A percentile compares a stretch with the other conserved stretches of the same genome.
Evolutionary conservation across 2,329 filamentous ascomycete genomes (phyloP).

Genomic region (Beauveria pseudobassiana): DNA sequence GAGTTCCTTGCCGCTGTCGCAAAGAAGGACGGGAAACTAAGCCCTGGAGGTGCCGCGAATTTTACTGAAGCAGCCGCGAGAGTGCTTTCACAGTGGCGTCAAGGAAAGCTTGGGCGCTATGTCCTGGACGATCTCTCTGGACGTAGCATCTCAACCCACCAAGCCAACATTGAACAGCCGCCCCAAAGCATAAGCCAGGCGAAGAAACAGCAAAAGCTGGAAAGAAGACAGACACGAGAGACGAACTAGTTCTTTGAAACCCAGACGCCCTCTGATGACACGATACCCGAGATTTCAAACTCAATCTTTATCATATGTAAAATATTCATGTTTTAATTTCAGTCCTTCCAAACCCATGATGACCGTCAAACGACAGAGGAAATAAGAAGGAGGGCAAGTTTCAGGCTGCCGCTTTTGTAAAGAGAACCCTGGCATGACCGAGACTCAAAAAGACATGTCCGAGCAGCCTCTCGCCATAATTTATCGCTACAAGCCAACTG

Average conservation of each 20-base stretch:
- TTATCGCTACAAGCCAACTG: background rate
- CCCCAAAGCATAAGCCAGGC: conserved; percentile 60
- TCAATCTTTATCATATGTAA: background rate
- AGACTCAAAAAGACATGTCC: background rate
- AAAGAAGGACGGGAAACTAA: conserved; percentile 65
- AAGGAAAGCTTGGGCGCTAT: conserved; percentile 67
- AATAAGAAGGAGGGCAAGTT: background rate
- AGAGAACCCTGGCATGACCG: background rate
- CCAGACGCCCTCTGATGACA: background rate
- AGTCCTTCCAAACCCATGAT: background rate
- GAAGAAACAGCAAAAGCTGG: conserved; percentile 57
- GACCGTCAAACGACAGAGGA: background rate
- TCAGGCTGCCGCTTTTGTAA: no score
- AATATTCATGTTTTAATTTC: background rate
- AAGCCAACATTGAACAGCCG: conserved; percentile 38
- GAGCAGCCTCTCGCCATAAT: background rate
- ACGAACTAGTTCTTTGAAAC: background rate
- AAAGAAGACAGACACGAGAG: conserved; percentile 34
- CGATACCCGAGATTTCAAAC: background rate
- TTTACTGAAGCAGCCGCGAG: conserved; percentile 68
- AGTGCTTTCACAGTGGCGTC: conserved; percentile 75
- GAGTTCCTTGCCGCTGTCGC: conserved; percentile 66
- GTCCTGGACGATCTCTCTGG: conserved; percentile 68
- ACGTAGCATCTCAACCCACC: conserved; percentile 45
- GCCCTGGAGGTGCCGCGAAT: conserved; percentile 64